Base-by-base conservation (phyloP, 2,329 filamentous ascomycete species). In the Camptophora hylomeconis region DNA sequence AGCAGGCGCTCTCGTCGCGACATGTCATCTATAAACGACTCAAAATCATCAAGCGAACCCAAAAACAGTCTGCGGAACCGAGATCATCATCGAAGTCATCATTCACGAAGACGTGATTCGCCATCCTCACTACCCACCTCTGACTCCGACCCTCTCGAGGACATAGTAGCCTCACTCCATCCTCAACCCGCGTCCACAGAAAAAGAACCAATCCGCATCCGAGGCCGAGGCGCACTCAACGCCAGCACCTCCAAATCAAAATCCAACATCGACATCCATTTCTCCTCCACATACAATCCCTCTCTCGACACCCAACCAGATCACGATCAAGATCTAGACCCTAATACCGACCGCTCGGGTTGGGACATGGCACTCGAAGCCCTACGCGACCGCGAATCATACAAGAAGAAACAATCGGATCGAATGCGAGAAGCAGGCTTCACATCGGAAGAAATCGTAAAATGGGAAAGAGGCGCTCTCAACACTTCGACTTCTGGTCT, bases 341-440 rank as follows among this genome's bases (percentile, higher is more conserved):
- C 51, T 2, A 53, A 54, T 9, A 45, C 57, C 26, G 64, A 66
- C 36, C 55, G 58, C 1, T 58, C 56, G 3, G 72, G 81, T 35
- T 93, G 83, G 84, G 79, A 81, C 24, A 71, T 81, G 43, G 74
- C 80, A 1, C 61, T 89, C 1, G 83, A 92, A 53, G 74, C 76
- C 4, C 64, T 82, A 32, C 69, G 78, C 20, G 83, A 92, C 49
- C 72, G 82, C n/a, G 71, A 81, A 41, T 75, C 75, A 40, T 84
- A 80, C 72, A 75, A 72, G 45, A 66, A 75, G 38, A 72, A 75
- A 41, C 81, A 83, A 17, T 80, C 80, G 5, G 75, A 84, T 29
- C 63, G 84, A 33, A 57, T 94, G 35, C 73, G 73, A 18, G 71
- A 70, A 12, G 83, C 81, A 0, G 86, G 84, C 0, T 92, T 92